Evolutionary conservation across 257 asterid genomes (phyloP).

Genomic region (Solanum infundibuliforme): DNA sequence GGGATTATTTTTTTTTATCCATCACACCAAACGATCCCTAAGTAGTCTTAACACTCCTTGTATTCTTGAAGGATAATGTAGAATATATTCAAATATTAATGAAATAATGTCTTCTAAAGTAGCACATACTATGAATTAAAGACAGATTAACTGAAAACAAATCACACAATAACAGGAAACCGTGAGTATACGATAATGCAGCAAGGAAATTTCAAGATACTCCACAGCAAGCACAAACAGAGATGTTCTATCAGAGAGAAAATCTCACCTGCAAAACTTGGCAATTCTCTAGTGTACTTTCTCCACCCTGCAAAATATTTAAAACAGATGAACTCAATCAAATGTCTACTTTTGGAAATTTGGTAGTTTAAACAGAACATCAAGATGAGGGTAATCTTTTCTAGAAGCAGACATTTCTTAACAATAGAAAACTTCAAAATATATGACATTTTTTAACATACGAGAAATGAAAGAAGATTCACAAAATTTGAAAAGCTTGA

Average conservation of each 20-base stretch:
- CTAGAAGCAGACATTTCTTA: background rate
- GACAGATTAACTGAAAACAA: background rate
- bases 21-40: background rate
- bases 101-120: background rate
- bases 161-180: background rate
- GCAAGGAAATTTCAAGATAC: background rate
- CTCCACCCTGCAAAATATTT: constrained; percentile 43
- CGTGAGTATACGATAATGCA: background rate
- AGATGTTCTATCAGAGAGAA: background rate
- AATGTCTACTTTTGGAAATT: background rate
- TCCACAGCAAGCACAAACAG: background rate
- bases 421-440: background rate
- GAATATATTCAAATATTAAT: background rate
- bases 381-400: background rate
- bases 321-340: background rate
- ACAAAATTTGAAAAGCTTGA: background rate
- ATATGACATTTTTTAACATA: background rate
- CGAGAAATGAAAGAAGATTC: background rate
- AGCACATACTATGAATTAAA: background rate
- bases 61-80: background rate
- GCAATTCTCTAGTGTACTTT: constrained; percentile 89
- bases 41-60: background rate
- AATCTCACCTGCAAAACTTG: constrained; percentile 52
- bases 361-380: background rate
- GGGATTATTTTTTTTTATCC: no score